phyloP scores from a whole-genome alignment of 768 basidiomycete species.

The Suillus ampliporus region DNA sequence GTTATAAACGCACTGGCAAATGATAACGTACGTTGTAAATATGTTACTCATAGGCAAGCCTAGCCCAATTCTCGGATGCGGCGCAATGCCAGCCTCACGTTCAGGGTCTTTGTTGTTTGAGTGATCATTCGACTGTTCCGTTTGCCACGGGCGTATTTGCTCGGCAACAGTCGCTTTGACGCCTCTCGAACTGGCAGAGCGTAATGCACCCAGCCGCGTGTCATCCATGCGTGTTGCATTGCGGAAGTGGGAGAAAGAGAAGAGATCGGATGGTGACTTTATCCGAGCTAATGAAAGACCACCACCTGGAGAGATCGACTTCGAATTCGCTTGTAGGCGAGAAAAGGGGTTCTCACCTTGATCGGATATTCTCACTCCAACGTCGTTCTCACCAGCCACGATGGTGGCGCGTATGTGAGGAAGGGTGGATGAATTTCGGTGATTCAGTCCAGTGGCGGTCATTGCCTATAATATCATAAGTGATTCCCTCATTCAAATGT shows the following conservation, averaged over 20 bases:
- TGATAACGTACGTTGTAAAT: conserved; percentile 69
- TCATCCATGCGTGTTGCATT: conserved; percentile 73
- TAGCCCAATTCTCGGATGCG: conserved; percentile 75
- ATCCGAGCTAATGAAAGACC: conserved; percentile 64
- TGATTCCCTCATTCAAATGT: conserved; percentile 4
- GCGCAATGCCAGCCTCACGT: conserved; percentile 49
- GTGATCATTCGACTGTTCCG: conserved; percentile 27
- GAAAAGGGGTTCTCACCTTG: conserved; percentile 59
- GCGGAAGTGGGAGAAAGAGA: conserved; percentile 88
- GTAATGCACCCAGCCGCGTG: conserved; percentile 69
- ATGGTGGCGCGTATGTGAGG: conserved; percentile 81
- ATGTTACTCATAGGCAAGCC: conserved; percentile 91
- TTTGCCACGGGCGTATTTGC: conserved; percentile 61
- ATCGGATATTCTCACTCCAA: conserved; percentile 89
- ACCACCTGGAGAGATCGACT: conserved; percentile 56
- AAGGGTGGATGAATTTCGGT: conserved; percentile 46
- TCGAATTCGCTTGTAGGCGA: conserved; percentile 16
- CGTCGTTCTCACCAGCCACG: conserved; percentile 71
- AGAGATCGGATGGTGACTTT: conserved; percentile 73
- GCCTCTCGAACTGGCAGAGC: conserved; percentile 65
- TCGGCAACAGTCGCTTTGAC: conserved; percentile 82
- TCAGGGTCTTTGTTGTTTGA: conserved; percentile 43
- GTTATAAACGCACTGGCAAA: background rate
- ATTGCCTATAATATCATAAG: conserved; percentile 58
- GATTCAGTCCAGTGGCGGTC: conserved; percentile 64